phyloP scores from a whole-genome alignment of 202 grass and related monocot genomes.

The Alloteropsis angusta region DNA sequence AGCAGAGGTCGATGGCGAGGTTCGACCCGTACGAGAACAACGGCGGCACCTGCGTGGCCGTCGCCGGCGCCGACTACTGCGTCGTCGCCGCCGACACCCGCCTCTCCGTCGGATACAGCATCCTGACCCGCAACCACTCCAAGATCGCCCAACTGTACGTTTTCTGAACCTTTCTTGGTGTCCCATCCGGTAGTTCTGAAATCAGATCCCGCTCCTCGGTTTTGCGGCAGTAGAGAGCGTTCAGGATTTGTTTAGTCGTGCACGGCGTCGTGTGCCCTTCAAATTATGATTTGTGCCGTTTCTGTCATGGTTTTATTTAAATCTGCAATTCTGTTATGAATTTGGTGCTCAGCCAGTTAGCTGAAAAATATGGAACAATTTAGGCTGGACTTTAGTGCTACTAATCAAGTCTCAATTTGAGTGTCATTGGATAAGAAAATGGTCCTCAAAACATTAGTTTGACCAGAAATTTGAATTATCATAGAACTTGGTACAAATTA shows the following conservation, averaged over 20 bases:
- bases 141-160: conserved; percentile 61
- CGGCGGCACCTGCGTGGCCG: conserved; percentile 72
- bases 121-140: conserved; percentile 61
- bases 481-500: background rate
- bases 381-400: background rate
- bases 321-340: background rate
- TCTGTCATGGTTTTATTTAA: background rate
- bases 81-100: conserved; percentile 70
- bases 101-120: conserved; percentile 72
- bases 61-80: conserved; percentile 62
- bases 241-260: background rate
- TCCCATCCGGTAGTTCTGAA: background rate
- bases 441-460: background rate
- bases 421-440: background rate
- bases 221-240: background rate
- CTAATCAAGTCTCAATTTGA: background rate
- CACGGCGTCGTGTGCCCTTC: background rate
- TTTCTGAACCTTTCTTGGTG: background rate
- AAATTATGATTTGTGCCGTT: background rate
- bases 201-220: background rate
- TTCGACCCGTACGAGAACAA: conserved; percentile 44
- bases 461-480: background rate
- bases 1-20: conserved; percentile 21
- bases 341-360: background rate
- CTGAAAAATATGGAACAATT: background rate